Percentiles rank a stretch among this genome's conserved stretches.
These are phyloP conservation scores for Brassica cretica DNA, from an alignment of 345 rosid genomes.

Conservation along the genomic window DNA sequence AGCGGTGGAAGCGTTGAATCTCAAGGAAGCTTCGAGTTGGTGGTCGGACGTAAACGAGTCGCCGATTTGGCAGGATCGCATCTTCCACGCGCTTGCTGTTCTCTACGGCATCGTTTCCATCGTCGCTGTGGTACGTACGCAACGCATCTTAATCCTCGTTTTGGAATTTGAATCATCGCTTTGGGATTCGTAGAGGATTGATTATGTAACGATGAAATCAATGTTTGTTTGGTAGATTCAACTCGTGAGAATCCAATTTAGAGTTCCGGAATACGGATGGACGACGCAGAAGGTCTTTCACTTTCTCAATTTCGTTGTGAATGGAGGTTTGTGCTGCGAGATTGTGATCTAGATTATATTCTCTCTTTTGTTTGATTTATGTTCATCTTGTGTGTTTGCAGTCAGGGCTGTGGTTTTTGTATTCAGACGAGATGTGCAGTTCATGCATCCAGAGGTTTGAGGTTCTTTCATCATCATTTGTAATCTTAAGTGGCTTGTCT, in stretches of 20 bases:
- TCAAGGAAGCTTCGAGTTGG: slow-evolving; percentile 62
- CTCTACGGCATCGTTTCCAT: slow-evolving; percentile 70
- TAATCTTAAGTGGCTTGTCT: not conserved
- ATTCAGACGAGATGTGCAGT: slow-evolving; percentile 66
- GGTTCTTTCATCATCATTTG: not conserved
- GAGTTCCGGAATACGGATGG: slow-evolving; percentile 98
- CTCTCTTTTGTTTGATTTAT: slow-evolving; percentile 10
- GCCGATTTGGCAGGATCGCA: slow-evolving; percentile 78
- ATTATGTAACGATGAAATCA: not conserved
- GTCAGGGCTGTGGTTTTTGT: slow-evolving; percentile 71
- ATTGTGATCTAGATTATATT: not conserved
- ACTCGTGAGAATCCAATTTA: slow-evolving; percentile 74
- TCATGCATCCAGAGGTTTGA: slow-evolving; percentile 58
- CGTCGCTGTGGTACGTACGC: slow-evolving; percentile 60
- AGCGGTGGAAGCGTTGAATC: slow-evolving; percentile 41
- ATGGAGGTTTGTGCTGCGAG: slow-evolving; percentile 60
- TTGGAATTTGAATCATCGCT: not conserved
- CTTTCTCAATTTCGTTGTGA: slow-evolving; percentile 87
- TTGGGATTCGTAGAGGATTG: not conserved
- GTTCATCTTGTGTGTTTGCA: slow-evolving; percentile 33
- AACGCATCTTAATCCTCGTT: not conserved
- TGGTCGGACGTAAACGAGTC: slow-evolving; percentile 74
- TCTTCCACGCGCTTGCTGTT: slow-evolving; percentile 66
- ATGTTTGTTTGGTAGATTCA: slow-evolving; percentile 56
- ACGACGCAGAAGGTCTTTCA: slow-evolving; percentile 95